Conservation (phyloP, 1,284 basidiomycete genomes). For the Trametes polyzona region DNA sequence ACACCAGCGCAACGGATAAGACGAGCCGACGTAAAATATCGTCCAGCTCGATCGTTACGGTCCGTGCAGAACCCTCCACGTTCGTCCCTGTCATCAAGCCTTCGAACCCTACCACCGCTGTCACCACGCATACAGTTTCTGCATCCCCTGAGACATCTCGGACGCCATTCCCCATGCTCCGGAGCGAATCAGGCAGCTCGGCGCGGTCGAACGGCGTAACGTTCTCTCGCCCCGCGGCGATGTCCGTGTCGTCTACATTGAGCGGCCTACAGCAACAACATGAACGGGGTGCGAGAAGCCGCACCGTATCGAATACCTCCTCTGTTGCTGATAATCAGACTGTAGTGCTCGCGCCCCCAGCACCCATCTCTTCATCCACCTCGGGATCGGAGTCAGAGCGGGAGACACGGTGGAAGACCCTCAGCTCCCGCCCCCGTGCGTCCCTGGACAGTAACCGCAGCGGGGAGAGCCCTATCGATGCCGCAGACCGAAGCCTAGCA, state of each 20-base stretch:
- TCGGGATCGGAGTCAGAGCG: conserved; percentile 62
- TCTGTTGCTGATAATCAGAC: conserved; percentile 34
- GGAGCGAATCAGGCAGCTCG: conserved; percentile 50
- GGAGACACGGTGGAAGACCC: conserved; percentile 47
- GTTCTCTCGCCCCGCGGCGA: conserved; percentile 62
- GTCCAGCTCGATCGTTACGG: conserved; percentile 51
- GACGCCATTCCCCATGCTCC: conserved; percentile 44
- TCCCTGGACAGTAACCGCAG: conserved; percentile 49
- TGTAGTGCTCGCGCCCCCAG: conserved; percentile 20
- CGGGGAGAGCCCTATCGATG: conserved; percentile 36
- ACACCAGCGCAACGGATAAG: conserved; percentile 36
- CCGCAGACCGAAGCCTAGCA: conserved; percentile 35
- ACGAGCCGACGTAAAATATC: conserved; percentile 51
- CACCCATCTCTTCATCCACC: conserved; percentile 36
- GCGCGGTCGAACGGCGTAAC: conserved; percentile 48
- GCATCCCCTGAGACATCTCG: conserved; percentile 42
- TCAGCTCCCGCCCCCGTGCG: conserved; percentile 45
- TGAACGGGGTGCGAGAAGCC: conserved; percentile 45
- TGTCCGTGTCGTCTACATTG: conserved; percentile 52
- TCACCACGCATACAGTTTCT: conserved; percentile 68
- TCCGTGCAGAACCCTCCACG: conserved; percentile 46
- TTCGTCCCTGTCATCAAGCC: conserved; percentile 51
- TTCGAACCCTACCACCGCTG: conserved; percentile 65
- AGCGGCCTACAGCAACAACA: conserved; percentile 58
- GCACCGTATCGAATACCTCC: conserved; percentile 41